Evolutionary conservation across 2,329 filamentous ascomycete genomes (phyloP).

Genomic region (Aspergillaceae sp.): DNA sequence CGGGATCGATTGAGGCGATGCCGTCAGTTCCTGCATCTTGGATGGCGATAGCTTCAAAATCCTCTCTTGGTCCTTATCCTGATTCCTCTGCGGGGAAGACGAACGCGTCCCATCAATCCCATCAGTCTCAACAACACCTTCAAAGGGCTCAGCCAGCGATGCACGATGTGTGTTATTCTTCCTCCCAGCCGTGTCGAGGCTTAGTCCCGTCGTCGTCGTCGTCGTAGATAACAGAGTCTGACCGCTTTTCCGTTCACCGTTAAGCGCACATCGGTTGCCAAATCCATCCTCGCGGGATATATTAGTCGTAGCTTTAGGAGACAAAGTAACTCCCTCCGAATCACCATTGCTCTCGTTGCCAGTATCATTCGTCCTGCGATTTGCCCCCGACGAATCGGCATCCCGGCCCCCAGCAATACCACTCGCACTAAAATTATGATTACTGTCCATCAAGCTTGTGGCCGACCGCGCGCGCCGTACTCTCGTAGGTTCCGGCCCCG

Average conservation of each 20-base stretch:
- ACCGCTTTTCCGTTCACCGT: too few species aligned
- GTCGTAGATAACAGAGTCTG: too few species aligned
- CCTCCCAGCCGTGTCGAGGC: too few species aligned
- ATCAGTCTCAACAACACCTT: slow-evolving; percentile 17
- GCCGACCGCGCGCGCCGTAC: neutral
- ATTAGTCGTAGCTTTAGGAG: neutral
- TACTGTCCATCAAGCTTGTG: neutral
- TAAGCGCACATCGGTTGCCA: too few species aligned
- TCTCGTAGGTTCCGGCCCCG: neutral
- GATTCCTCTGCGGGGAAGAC: slow-evolving; percentile 7
- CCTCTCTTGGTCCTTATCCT: slow-evolving; percentile 22
- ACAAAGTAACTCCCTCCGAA: neutral
- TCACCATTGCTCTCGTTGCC: too few species aligned
- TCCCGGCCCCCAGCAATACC: neutral
- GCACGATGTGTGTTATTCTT: slow-evolving; percentile 8
- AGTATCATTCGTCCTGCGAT: neutral
- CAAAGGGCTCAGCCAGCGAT: slow-evolving; percentile 22
- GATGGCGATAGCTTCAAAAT: slow-evolving; percentile 46
- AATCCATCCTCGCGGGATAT: neutral
- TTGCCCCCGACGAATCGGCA: neutral
- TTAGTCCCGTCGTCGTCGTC: too few species aligned
- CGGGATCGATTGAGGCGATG: slow-evolving; percentile 47
- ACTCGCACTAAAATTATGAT: neutral
- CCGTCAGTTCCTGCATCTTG: slow-evolving; percentile 48
- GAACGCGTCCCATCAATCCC: slow-evolving; percentile 11